Percentiles rank a stretch among this genome's conserved stretches.
phyloP scores from a whole-genome alignment of 2,329 filamentous ascomycete genomes.

The Penicillium rolfsii region DNA sequence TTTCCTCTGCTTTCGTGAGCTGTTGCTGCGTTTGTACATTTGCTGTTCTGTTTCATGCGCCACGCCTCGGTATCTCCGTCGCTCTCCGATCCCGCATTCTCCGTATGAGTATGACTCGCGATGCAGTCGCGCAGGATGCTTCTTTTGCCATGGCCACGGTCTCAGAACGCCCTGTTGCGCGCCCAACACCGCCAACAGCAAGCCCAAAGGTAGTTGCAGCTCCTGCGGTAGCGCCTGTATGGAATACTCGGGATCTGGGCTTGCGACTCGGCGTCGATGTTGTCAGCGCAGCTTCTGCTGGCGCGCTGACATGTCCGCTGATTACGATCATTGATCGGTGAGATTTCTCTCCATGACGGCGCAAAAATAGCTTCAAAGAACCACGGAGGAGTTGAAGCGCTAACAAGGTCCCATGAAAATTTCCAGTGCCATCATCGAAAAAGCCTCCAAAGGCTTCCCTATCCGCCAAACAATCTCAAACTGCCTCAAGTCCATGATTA shows the following conservation, averaged over 20 bases:
- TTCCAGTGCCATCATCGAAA: conserved; percentile 54
- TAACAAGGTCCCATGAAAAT: background rate
- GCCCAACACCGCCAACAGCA: conserved; percentile 2
- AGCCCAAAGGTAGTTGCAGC: background rate
- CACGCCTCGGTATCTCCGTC: background rate
- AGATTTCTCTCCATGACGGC: conserved; percentile 17
- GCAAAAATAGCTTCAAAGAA: background rate
- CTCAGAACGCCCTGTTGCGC: conserved; percentile 22
- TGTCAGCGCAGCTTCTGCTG: conserved; percentile 70
- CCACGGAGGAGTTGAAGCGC: background rate
- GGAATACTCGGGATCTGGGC: conserved; percentile 77
- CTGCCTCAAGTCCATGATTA: conserved; percentile 45
- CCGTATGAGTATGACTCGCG: conserved; percentile 34
- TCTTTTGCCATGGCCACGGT: conserved; percentile 30
- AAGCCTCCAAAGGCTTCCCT: conserved; percentile 50
- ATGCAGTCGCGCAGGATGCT: conserved; percentile 34
- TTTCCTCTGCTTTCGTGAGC: background rate
- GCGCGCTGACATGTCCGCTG: conserved; percentile 75
- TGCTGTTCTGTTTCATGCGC: conserved; percentile 1
- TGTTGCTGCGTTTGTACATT: background rate
- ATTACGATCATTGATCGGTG: conserved; percentile 89
- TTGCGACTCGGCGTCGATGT: conserved; percentile 69
- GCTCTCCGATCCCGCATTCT: conserved; percentile 6
- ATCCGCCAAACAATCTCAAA: conserved; percentile 47
- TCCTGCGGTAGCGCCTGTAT: conserved; percentile 41